Evolutionary conservation across 805 yeast genomes (phyloP), one percentile per base, ranked within the genome.

Genomic region (Candida boleticola): DNA sequence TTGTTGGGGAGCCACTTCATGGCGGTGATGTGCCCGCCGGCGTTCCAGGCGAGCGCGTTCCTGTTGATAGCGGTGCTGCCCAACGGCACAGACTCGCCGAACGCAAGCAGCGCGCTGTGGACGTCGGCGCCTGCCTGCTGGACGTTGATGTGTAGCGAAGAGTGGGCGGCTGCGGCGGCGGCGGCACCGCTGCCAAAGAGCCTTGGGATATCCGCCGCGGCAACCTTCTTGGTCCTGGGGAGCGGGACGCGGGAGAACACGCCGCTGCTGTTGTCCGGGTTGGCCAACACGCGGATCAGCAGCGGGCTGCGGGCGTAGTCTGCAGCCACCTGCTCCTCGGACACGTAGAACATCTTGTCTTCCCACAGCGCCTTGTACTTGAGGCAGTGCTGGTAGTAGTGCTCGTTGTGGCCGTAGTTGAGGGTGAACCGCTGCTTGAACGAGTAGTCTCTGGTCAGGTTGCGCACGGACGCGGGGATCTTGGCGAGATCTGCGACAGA

Each of bases 1-100:
- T 58, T 40, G 42, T 47, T 57, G 1, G 64, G 68, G 4, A 70
- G 50, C 88, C 88, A 83, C 7, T 74, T 72, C 43, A 75, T 52
- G 17, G 78, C 74, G 0, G 84, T 73, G 0, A 80, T 63, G 6
- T 71, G 57, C 0, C 79, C 77, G 0, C 85, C 85, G 0, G 71
- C 62, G 49, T 78, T 77, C 14, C 75, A 37, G 2, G 76, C 60
- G 7, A 66, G 52, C 0, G 77, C 76, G 14, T 54, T 58, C 22
- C 76, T 60, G 29, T 40, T 46, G 20, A 41, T 27, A 18, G 35
- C 17, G 2, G 25, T 25, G n/a, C n/a, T n/a, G n/a, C n/a, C n/a
- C 4, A 17, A 17, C n/a, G 11, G 29, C 2, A 48, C 51, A 5
- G 50, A 42, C 18, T 44, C 44, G 7, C 50, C 38, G 20, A 49